phyloP scores from a whole-genome alignment of 176 grass and related monocot species.

The Coix lacrymajobi region DNA sequence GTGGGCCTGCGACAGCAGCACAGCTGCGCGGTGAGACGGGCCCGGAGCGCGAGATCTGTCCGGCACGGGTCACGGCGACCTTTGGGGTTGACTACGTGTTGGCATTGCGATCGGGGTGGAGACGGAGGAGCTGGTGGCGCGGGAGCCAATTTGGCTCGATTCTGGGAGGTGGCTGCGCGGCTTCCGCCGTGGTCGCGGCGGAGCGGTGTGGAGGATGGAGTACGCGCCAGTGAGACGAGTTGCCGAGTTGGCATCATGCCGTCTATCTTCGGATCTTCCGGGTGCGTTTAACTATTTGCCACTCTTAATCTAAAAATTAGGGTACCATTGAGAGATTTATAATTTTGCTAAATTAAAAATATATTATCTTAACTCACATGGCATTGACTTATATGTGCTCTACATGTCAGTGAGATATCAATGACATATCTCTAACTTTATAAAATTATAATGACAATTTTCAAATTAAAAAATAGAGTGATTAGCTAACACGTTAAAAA shows the following conservation, averaged over 20 bases:
- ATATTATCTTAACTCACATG: too few relatives aligned
- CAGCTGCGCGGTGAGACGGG: not conserved
- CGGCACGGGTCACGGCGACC: constrained; percentile 29
- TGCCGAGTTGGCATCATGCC: not conserved
- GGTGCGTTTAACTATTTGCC: too few relatives aligned
- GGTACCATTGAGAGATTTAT: too few relatives aligned
- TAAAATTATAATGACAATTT: too few relatives aligned
- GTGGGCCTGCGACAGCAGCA: not conserved
- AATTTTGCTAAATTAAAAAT: too few relatives aligned
- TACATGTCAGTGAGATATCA: too few relatives aligned
- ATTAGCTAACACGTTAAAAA: too few relatives aligned
- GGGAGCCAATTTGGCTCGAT: not conserved
- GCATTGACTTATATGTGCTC: too few relatives aligned
- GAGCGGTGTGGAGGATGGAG: not conserved
- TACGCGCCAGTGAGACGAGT: not conserved
- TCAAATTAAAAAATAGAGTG: too few relatives aligned
- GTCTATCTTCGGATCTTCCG: not conserved
- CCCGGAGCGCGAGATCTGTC: constrained; percentile 21
- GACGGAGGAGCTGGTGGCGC: not conserved
- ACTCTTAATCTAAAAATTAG: too few relatives aligned
- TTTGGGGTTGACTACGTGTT: constrained; percentile 7
- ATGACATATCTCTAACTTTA: too few relatives aligned
- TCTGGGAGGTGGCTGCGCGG: not conserved
- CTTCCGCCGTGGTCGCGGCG: constrained; percentile 4
- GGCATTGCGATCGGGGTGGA: constrained; percentile 32